These are phyloP conservation scores for Tritrichomonas foetus DNA, from an alignment of 208 protist genomes.

Conservation along the genomic window DNA sequence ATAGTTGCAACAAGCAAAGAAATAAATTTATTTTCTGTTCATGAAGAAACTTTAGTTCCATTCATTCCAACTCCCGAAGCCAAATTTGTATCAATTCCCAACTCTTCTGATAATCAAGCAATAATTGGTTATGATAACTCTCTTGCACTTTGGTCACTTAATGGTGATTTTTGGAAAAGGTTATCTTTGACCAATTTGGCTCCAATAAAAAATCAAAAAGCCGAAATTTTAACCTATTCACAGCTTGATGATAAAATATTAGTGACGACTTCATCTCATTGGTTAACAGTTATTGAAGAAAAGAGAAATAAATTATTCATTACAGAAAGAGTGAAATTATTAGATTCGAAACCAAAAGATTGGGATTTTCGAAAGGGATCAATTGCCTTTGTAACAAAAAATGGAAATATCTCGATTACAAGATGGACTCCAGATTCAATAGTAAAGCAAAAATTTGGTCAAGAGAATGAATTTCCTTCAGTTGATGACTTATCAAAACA, in stretches of 20 bases:
- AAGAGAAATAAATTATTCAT: neutral
- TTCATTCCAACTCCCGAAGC: too few relatives aligned
- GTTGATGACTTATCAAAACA: too few relatives aligned
- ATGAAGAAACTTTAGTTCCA: too few relatives aligned
- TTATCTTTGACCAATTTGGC: neutral
- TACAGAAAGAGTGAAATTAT: neutral
- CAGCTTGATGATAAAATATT: neutral
- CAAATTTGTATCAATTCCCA: too few relatives aligned
- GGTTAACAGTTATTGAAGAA: neutral
- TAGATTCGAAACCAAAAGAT: neutral
- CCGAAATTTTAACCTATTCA: neutral
- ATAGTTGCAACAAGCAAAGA: too few relatives aligned
- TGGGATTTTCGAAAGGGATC: neutral
- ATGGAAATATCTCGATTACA: neutral
- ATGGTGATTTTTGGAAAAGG: neutral
- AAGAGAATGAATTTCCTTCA: too few relatives aligned
- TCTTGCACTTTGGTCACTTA: neutral
- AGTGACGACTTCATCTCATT: neutral
- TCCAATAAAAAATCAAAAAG: neutral
- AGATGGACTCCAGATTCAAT: neutral
- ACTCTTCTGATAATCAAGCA: too few relatives aligned
- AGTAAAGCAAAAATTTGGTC: too few relatives aligned
- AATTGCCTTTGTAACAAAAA: neutral
- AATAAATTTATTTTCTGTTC: too few relatives aligned
- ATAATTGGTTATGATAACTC: too few relatives aligned